phyloP scores from a whole-genome alignment of 345 rosid species.

The Salix brachista region DNA sequence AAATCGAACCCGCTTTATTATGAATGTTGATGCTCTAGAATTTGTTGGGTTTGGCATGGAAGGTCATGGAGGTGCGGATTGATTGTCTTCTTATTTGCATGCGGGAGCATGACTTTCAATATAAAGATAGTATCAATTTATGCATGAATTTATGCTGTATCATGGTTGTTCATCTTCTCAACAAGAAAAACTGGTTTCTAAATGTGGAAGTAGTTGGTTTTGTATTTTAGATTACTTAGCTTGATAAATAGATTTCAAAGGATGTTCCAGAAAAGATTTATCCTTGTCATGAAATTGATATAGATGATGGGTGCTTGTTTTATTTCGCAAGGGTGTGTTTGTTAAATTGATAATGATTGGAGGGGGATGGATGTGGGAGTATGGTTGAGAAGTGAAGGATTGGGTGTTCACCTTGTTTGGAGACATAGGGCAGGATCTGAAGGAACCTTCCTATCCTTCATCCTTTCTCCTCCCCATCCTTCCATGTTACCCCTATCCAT shows the following conservation, averaged over 20 bases:
- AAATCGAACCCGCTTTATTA: background rate
- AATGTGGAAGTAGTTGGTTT: background rate
- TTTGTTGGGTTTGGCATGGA: background rate
- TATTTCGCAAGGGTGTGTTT: background rate
- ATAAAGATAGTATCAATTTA: background rate
- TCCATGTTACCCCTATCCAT: background rate
- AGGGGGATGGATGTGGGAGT: background rate
- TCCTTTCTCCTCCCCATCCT: background rate
- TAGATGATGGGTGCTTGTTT: background rate
- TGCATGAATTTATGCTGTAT: background rate
- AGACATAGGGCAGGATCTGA: background rate
- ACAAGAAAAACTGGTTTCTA: background rate
- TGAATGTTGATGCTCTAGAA: background rate
- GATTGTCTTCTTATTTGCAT: background rate
- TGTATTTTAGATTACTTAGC: background rate
- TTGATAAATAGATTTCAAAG: background rate
- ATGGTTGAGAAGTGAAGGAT: background rate
- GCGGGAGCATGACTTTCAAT: background rate
- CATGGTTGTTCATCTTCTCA: background rate
- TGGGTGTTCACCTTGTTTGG: background rate
- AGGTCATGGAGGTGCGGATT: background rate
- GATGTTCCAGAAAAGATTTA: background rate
- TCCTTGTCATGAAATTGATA: background rate
- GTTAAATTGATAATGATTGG: background rate
- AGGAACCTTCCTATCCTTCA: background rate